phyloP scores from a whole-genome alignment of 495 filamentous ascomycete species.

The Oidiodendron maius region DNA sequence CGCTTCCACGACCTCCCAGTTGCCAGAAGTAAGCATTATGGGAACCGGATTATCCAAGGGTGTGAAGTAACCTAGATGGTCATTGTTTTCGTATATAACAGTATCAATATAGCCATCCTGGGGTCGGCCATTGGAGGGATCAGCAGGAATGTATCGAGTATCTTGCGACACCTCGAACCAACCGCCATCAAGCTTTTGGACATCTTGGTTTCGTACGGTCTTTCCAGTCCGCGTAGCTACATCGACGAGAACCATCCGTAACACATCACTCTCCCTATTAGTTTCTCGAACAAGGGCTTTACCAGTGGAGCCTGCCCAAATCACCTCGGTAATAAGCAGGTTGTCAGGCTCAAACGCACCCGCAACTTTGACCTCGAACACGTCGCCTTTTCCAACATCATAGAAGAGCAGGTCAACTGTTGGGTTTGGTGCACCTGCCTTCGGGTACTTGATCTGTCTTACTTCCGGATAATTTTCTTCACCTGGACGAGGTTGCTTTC shows the following conservation, averaged over 20 bases:
- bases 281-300: constrained; percentile 85
- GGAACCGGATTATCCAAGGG: constrained; percentile 79
- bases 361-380: constrained; percentile 71
- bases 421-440: constrained; percentile 90
- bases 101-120: constrained; percentile 92
- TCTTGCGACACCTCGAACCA: constrained; percentile 94
- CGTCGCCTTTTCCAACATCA: constrained; percentile 71
- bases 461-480: constrained; percentile 89
- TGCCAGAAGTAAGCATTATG: constrained; percentile 75
- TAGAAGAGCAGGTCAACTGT: constrained; percentile 84
- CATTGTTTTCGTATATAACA: constrained; percentile 77
- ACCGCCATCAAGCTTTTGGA: constrained; percentile 79
- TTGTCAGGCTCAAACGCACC: constrained; percentile 76
- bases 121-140: constrained; percentile 67
- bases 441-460: constrained; percentile 91
- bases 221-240: constrained; percentile 69
- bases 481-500: constrained; percentile 60
- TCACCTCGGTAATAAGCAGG: constrained; percentile 84
- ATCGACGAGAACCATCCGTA: constrained; percentile 83
- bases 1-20: constrained; percentile 90
- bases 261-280: constrained; percentile 86
- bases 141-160: constrained; percentile 81
- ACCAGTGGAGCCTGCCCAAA: constrained; percentile 72
- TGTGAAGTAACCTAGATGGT: constrained; percentile 93
- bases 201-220: constrained; percentile 69